A percentile compares a stretch with the other conserved stretches of the same genome.
Evolutionary conservation across 2,329 filamentous ascomycete species (phyloP).

Genomic region (Fusarium hainanense): DNA sequence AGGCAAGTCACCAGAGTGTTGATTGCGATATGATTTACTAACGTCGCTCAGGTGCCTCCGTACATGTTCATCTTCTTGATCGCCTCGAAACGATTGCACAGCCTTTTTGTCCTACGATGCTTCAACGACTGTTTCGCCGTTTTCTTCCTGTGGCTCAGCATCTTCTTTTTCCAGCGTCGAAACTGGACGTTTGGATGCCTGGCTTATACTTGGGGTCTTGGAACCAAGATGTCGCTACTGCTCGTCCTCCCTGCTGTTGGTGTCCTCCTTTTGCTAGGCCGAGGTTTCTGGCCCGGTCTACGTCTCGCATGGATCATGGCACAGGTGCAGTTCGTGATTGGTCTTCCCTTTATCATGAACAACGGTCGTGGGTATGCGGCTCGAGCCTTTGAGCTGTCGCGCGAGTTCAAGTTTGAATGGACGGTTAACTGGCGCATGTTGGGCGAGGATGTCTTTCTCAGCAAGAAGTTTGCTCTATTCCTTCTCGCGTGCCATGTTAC

Average conservation of each 20-base stretch:
- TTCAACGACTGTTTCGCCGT: slow-evolving; percentile 97
- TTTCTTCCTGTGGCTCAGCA: slow-evolving; percentile 83
- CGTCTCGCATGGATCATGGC: slow-evolving; percentile 76
- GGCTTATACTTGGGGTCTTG: slow-evolving; percentile 81
- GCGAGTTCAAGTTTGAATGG: slow-evolving; percentile 96
- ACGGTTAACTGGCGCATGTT: slow-evolving; percentile 99
- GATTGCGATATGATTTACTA: not conserved
- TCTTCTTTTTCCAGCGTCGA: slow-evolving; percentile 79
- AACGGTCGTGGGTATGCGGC: slow-evolving; percentile 79
- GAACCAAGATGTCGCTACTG: slow-evolving; percentile 95
- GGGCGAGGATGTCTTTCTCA: slow-evolving; percentile 83
- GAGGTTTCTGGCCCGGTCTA: slow-evolving; percentile 74
- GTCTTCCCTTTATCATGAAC: slow-evolving; percentile 73
- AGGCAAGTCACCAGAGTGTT: slow-evolving; percentile 58
- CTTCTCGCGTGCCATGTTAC: slow-evolving; percentile 74
- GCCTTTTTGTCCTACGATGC: slow-evolving; percentile 88
- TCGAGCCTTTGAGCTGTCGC: slow-evolving; percentile 88
- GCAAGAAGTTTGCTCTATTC: slow-evolving; percentile 71
- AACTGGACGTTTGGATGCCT: slow-evolving; percentile 79
- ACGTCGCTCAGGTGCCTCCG: slow-evolving; percentile 72
- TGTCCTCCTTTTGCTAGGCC: slow-evolving; percentile 77
- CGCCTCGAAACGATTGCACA: slow-evolving; percentile 91
- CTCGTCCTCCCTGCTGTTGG: slow-evolving; percentile 85
- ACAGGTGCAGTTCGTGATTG: slow-evolving; percentile 78
- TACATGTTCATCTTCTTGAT: slow-evolving; percentile 89